These are phyloP conservation scores for Fragaria vesca DNA, from an alignment of 306 rosid genomes.

Conservation along the genomic window DNA sequence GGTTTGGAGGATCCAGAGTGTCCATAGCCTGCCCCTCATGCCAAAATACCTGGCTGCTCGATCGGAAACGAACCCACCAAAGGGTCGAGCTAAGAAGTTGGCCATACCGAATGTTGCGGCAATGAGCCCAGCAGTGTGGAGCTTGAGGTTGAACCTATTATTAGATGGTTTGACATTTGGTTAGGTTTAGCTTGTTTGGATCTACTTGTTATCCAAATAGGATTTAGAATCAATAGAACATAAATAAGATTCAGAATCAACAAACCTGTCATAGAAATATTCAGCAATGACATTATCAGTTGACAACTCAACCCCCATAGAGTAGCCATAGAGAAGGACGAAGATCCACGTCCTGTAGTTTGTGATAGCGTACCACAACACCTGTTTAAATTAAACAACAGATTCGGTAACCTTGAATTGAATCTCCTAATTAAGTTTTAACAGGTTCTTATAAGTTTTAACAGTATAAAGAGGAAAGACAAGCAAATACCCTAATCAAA, in stretches of 20 bases:
- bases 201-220: neutral
- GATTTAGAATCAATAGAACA: neutral
- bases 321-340: slow-evolving; percentile 82
- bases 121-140: slow-evolving; percentile 82
- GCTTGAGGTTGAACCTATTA: slow-evolving; percentile 54
- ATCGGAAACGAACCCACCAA: slow-evolving; percentile 77
- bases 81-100: slow-evolving; percentile 72
- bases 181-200: neutral
- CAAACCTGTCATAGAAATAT: slow-evolving; percentile 81
- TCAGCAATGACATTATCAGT: slow-evolving; percentile 84
- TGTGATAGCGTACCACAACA: slow-evolving; percentile 75
- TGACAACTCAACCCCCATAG: slow-evolving; percentile 91
- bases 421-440: neutral
- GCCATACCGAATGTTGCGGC: slow-evolving; percentile 97
- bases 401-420: neutral
- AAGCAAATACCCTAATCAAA: neutral
- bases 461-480: neutral
- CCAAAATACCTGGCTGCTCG: slow-evolving; percentile 56
- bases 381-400: slow-evolving; percentile 31
- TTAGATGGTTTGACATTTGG: neutral
- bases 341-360: slow-evolving; percentile 91
- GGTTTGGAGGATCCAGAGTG: slow-evolving; percentile 77
- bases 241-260: neutral
- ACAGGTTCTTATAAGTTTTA: too few relatives aligned
- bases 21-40: slow-evolving; percentile 87